Percentiles rank a stretch among this genome's conserved stretches.
These are phyloP conservation scores for Lablab purpureus DNA, from an alignment of 306 rosid species.

Conservation along the genomic window DNA sequence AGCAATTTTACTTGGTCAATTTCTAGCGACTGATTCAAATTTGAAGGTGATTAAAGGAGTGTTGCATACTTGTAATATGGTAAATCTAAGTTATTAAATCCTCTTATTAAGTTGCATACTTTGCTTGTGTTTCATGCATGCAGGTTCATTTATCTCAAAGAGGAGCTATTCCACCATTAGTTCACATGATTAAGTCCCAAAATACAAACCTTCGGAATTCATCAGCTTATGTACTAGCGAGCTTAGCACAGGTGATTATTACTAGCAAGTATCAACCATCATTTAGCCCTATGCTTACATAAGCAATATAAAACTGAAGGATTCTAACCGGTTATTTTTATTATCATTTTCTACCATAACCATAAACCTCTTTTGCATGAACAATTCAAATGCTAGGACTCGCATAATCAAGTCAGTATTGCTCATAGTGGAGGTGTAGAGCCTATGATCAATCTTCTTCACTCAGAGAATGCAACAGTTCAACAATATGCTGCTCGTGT, in stretches of 20 bases:
- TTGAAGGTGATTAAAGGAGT: conserved; percentile 61
- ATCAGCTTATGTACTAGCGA: conserved; percentile 93
- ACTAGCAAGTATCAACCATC: too few relatives aligned
- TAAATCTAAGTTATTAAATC: background rate
- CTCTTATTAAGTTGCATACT: conserved; percentile 14
- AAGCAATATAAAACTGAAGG: too few relatives aligned
- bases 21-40: conserved; percentile 66
- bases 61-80: conserved; percentile 14
- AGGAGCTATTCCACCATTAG: conserved; percentile 61
- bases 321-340: too few relatives aligned
- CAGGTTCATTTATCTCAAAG: conserved; percentile 56
- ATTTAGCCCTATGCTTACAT: too few relatives aligned
- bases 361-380: too few relatives aligned
- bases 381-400: conserved; percentile 59
- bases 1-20: conserved; percentile 70
- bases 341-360: background rate
- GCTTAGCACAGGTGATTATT: conserved; percentile 85
- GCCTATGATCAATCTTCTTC: conserved; percentile 68
- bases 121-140: conserved; percentile 4
- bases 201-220: conserved; percentile 70
- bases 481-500: conserved; percentile 69
- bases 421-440: conserved; percentile 78
- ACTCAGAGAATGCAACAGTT: conserved; percentile 52
- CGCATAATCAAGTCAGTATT: conserved; percentile 92
- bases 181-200: conserved; percentile 85